phyloP scores from a whole-genome alignment of 768 basidiomycete species.

The Glaciozyma martinii region DNA sequence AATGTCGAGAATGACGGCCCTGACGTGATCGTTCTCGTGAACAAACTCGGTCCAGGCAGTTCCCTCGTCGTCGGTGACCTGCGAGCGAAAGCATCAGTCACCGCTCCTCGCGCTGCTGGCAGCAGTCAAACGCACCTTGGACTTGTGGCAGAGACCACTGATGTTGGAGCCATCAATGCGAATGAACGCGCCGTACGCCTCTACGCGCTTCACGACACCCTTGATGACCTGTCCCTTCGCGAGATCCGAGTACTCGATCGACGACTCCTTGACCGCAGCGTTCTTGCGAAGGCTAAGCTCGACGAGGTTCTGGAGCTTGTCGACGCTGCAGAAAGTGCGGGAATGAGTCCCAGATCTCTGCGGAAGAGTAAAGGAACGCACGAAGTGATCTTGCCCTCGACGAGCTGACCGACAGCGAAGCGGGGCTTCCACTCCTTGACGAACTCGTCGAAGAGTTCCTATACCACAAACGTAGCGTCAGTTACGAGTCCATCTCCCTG shows the following conservation, averaged over 20 bases:
- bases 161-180: conserved; percentile 75
- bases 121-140: conserved; percentile 52
- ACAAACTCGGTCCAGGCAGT: conserved; percentile 67
- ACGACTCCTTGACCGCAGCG: conserved; percentile 35
- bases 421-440: conserved; percentile 89
- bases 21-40: conserved; percentile 76
- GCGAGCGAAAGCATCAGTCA: conserved; percentile 5
- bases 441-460: conserved; percentile 50
- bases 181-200: conserved; percentile 87
- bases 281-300: conserved; percentile 71
- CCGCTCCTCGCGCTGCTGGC: not conserved
- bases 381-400: conserved; percentile 76
- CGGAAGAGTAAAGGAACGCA: conserved; percentile 37
- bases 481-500: not conserved
- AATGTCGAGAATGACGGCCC: conserved; percentile 62
- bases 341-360: not conserved
- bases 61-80: conserved; percentile 88
- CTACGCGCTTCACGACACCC: conserved; percentile 68
- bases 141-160: conserved; percentile 87
- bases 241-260: conserved; percentile 46
- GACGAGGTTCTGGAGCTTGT: conserved; percentile 63
- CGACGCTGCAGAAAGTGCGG: conserved; percentile 48
- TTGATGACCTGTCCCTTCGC: conserved; percentile 69
- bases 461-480: not conserved
- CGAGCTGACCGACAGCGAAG: conserved; percentile 70